These are phyloP conservation scores for Skeletonema tropicum DNA, from an alignment of 108 stramenopile species.

Conservation along the genomic window DNA sequence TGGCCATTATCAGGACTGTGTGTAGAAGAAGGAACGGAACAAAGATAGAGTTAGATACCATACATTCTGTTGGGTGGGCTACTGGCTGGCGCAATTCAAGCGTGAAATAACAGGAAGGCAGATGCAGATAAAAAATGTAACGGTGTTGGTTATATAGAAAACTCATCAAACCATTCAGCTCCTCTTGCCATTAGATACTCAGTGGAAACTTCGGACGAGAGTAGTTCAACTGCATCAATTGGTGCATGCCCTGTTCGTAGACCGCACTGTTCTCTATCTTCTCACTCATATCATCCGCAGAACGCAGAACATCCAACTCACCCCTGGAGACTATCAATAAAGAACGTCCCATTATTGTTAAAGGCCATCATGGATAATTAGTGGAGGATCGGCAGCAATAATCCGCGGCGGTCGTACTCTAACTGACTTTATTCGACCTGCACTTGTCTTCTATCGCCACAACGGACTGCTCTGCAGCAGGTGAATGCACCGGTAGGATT, in stretches of 20 bases:
- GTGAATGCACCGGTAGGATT: too few relatives aligned
- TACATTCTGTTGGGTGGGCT: too few relatives aligned
- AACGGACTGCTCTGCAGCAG: too few relatives aligned
- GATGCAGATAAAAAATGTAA: too few relatives aligned
- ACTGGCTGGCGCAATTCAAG: too few relatives aligned
- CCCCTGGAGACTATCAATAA: slow-evolving; percentile 46
- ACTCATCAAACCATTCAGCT: too few relatives aligned
- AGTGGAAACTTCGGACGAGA: background rate
- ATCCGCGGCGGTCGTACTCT: background rate
- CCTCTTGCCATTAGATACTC: too few relatives aligned
- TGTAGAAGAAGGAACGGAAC: background rate
- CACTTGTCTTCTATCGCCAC: too few relatives aligned
- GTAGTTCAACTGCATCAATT: background rate
- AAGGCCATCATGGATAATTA: slow-evolving; percentile 35
- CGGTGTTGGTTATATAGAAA: too few relatives aligned
- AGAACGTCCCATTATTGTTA: slow-evolving; percentile 18
- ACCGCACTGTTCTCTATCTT: too few relatives aligned
- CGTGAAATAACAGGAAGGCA: too few relatives aligned
- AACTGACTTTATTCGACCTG: background rate
- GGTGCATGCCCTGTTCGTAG: too few relatives aligned
- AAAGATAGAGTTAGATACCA: background rate
- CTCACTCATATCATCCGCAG: background rate
- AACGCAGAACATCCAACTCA: slow-evolving; percentile 26
- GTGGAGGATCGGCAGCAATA: background rate
- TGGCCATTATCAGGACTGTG: slow-evolving; percentile 23